Base-by-base conservation (phyloP, 176 grass and related monocot genomes). In the Avena eriantha region DNA sequence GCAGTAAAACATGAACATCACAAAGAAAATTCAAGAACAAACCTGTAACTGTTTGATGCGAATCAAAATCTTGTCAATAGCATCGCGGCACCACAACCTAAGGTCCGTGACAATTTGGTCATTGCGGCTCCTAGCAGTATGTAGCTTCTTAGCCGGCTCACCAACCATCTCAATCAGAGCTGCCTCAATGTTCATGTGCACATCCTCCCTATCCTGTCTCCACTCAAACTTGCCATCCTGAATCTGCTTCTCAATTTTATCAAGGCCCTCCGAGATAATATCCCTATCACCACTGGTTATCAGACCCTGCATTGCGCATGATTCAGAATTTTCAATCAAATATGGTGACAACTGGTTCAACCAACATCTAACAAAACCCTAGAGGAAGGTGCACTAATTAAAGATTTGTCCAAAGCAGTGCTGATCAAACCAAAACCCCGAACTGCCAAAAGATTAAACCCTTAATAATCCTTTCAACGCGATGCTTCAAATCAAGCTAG, bases 111-210 rank as follows among this genome's bases (percentile, higher is more conserved):
- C 89, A 17, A 99, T 93, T 89, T 99, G 97, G 56, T 99, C 97
- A 78, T 95, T 99, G 54, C 97, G 94, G 86, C 97, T 94, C 84
- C 97, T 92, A 41, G 97, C 97, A 47, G 97, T 99, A 29, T 99
- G 94, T 46, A 99, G 77, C 49, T 99, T 99, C 89, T 99, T 99
- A 11, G 97, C 97, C 2, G 97, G 97, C 76, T 99, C 97, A 76
- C 97, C 97, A 23, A 99, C 90, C 82, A 81, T 90, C 24, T 99
- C 97, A 34, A 95, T 99, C 11, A 99, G 81, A 83, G 94, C 90
- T 34, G 97, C 97, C 81, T 99, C 97, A 68, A 99, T 99, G 80
- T 99, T 96, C 94, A 99, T 99, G 82, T 99, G 97, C 16, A 99
- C 97, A 16, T 99, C 97, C 85, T 96, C 93, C 83, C 83, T 74